phyloP scores from a whole-genome alignment of 2,329 filamentous ascomycete genomes.

The Pseudocercospora macadamiae region DNA sequence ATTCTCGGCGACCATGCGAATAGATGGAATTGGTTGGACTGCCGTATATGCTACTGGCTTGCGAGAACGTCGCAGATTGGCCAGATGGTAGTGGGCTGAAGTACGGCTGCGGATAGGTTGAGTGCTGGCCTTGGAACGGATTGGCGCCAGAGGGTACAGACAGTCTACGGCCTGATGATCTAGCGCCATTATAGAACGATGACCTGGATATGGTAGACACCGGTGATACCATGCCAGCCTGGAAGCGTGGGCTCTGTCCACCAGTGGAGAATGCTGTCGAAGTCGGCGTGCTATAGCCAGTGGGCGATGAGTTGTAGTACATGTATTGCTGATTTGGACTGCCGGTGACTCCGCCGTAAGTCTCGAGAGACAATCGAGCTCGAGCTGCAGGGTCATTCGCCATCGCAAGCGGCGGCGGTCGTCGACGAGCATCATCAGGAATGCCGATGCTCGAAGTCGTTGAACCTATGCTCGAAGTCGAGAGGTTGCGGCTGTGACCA shows the following conservation, averaged over 20 bases:
- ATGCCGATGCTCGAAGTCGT: constrained; percentile 67
- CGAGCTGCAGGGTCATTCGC: constrained; percentile 62
- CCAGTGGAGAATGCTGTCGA: constrained; percentile 80
- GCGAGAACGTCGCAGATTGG: constrained; percentile 58
- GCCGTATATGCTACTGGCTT: constrained; percentile 62
- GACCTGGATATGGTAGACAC: constrained; percentile 69
- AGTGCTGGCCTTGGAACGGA: constrained; percentile 70
- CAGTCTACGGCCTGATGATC: constrained; percentile 70
- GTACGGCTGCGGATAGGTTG: constrained; percentile 58
- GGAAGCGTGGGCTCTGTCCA: constrained; percentile 76
- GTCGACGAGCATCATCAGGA: constrained; percentile 67
- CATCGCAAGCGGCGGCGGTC: constrained; percentile 81
- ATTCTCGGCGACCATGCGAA: constrained; percentile 67
- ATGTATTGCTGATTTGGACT: constrained; percentile 66
- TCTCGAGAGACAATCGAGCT: constrained; percentile 67
- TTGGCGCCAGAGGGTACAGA: constrained; percentile 78
- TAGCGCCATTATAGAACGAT: constrained; percentile 72
- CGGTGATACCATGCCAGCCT: constrained; percentile 71
- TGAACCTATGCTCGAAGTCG: constrained; percentile 82
- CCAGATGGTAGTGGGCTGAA: constrained; percentile 60
- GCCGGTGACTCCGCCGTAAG: constrained; percentile 62
- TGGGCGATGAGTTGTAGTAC: constrained; percentile 69
- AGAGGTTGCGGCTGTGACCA: constrained; percentile 83
- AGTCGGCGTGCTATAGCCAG: constrained; percentile 79
- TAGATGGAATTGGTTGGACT: constrained; percentile 70